Evolutionary conservation across 495 filamentous ascomycete genomes (phyloP), one percentile per base, ranked within the genome.

Genomic region (Lasiosphaeria ovina): DNA sequence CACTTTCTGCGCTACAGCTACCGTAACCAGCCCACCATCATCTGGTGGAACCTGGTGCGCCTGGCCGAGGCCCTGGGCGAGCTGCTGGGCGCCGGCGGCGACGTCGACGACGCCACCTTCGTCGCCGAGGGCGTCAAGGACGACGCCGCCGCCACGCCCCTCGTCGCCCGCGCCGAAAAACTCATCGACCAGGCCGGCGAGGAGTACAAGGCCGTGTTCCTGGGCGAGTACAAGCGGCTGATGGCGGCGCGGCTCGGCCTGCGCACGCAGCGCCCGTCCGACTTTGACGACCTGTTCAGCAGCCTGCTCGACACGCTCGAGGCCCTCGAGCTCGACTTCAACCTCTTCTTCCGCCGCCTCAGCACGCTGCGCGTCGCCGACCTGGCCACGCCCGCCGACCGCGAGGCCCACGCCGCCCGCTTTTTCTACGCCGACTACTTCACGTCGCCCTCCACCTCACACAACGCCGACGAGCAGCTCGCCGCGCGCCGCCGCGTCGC

Each of bases 11-110:
- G 94, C 35, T 98, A 98, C 72, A 84, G 83, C 49, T 98, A 97
- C 79, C 86, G 85, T 57, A 97, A 97, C 74, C 94, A 98, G 67
- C 92, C 94, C 1, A 91, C 87, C 50, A 89, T 98, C 47, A 92
- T 98, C 69, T 98, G 94, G 94, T 98, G 94, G 94, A 98, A 98
- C 66, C 81, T 98, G 3, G 91, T 97, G 10, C 86, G 94, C 31
- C 81, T 98, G 0, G 94, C 90, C 56, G 94, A 98, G 75, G 84
- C 87, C n/a, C 72, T 97, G 0, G 94, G 91, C 44, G 94, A 98
- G 72, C 82, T 96, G 4, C 82, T 97, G 31, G 94, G 92, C 44
- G 83, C 86, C 0, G 91, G 88, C 3, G 67, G 77, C 14, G 68
- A 71, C 35, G 83, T 91, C 45, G 92, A 98, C 68, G 81, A 86